Evolutionary conservation across 441 rosid genomes (phyloP).

Genomic region (Syzygium syzygioides): DNA sequence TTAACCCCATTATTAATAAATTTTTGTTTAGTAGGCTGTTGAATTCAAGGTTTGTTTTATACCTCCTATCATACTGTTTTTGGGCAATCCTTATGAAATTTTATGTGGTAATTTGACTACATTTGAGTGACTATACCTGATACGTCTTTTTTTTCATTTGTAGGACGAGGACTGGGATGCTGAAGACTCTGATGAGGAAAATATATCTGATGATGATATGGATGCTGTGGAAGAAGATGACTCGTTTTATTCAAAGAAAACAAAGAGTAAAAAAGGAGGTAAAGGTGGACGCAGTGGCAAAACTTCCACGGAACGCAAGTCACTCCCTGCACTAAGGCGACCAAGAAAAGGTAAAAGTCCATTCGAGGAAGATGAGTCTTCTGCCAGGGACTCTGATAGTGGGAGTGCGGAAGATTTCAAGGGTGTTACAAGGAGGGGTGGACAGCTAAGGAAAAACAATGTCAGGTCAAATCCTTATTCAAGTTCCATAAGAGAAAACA

Average conservation of each 20-base stretch:
- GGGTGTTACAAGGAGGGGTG: constrained; percentile 56
- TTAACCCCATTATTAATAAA: background rate
- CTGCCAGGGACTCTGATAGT: constrained; percentile 70
- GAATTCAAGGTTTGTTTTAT: background rate
- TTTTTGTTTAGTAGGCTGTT: background rate
- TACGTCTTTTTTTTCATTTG: background rate
- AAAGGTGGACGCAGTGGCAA: constrained; percentile 52
- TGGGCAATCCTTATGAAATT: background rate
- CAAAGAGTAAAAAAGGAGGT: constrained; percentile 52
- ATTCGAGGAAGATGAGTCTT: constrained; percentile 67
- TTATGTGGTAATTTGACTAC: background rate
- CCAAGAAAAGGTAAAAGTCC: constrained; percentile 59
- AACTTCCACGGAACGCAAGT: constrained; percentile 42
- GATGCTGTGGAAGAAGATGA: constrained; percentile 74
- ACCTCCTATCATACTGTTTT: background rate
- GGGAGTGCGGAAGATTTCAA: constrained; percentile 60
- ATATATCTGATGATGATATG: constrained; percentile 52
- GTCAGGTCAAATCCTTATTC: constrained; percentile 38
- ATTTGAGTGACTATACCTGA: background rate
- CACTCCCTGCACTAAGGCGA: constrained; percentile 37
- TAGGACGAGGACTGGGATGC: constrained; percentile 80
- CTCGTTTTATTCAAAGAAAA: constrained; percentile 56
- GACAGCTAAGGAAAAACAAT: constrained; percentile 56
- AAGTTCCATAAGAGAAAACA: constrained; percentile 39
- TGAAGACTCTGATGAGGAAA: constrained; percentile 75